Percentiles rank a stretch among this genome's conserved stretches.
These are phyloP conservation scores for Aspergillus sclerotialis DNA, from an alignment of 2,329 filamentous ascomycete species.

Conservation along the genomic window DNA sequence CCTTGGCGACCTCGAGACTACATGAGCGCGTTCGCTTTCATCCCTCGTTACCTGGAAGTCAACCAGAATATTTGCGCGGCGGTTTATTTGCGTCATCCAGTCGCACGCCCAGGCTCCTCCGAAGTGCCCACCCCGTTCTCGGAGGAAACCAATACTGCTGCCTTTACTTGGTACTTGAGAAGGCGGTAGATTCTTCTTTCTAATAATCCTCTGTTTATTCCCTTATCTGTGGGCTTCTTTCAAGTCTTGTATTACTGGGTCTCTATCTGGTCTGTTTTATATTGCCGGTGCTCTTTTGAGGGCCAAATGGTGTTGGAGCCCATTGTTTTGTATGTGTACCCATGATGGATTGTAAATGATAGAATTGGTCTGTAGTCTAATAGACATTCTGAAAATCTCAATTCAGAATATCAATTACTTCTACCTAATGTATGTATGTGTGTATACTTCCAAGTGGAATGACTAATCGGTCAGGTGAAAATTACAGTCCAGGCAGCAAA, in stretches of 20 bases:
- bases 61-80: conserved; percentile 96
- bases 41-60: conserved; percentile 91
- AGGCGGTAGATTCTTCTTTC: conserved; percentile 53
- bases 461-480: background rate
- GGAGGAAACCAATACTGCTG: conserved; percentile 64
- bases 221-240: conserved; percentile 7
- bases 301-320: too few species aligned
- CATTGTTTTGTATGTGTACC: too few species aligned
- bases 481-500: background rate
- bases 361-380: too few species aligned
- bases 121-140: conserved; percentile 82
- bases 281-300: too few species aligned
- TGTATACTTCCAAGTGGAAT: too few species aligned
- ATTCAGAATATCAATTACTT: too few species aligned
- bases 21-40: conserved; percentile 90
- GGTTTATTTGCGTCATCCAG: conserved; percentile 89
- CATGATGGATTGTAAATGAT: too few species aligned
- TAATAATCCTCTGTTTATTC: conserved; percentile 6
- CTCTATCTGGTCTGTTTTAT: conserved; percentile 16
- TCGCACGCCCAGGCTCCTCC: conserved; percentile 70
- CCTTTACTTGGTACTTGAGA: conserved; percentile 90
- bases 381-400: too few species aligned
- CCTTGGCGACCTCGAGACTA: conserved; percentile 83
- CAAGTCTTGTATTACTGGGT: conserved; percentile 32
- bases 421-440: too few species aligned